Conservation (phyloP, 768 basidiomycete genomes). For the Suillus subaureus region DNA sequence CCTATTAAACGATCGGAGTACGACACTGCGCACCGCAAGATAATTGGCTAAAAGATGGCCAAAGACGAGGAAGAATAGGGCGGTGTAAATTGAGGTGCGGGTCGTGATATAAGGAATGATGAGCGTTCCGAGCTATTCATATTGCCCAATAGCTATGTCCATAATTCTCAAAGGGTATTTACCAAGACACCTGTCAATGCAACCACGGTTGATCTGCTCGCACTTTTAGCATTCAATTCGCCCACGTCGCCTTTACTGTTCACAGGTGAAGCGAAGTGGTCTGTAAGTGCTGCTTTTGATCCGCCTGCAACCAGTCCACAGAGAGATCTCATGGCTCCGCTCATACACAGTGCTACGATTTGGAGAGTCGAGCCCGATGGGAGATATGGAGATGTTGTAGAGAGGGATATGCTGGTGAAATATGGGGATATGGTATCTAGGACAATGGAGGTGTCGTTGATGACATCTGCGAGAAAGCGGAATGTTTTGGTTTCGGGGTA, state of each 20-base stretch:
- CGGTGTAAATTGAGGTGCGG: slow-evolving; percentile 48
- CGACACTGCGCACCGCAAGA: slow-evolving; percentile 57
- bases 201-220: slow-evolving; percentile 71
- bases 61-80: slow-evolving; percentile 51
- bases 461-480: slow-evolving; percentile 64
- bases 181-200: slow-evolving; percentile 71
- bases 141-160: not conserved
- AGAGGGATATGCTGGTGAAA: slow-evolving; percentile 36
- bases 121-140: slow-evolving; percentile 55
- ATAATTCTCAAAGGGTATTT: slow-evolving; percentile 27
- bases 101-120: slow-evolving; percentile 58
- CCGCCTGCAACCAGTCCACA: slow-evolving; percentile 69
- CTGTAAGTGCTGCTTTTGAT: slow-evolving; percentile 67
- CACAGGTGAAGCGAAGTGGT: slow-evolving; percentile 62
- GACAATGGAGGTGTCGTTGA: slow-evolving; percentile 63
- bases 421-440: slow-evolving; percentile 63
- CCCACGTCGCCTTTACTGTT: slow-evolving; percentile 62
- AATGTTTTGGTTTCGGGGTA: slow-evolving; percentile 74
- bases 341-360: slow-evolving; percentile 54
- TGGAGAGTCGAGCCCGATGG: slow-evolving; percentile 39
- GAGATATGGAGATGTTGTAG: slow-evolving; percentile 36
- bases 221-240: slow-evolving; percentile 72
- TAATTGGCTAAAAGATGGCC: slow-evolving; percentile 63
- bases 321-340: slow-evolving; percentile 58
- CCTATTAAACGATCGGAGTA: slow-evolving; percentile 58